Evolutionary conservation across 768 basidiomycete species (phyloP), one percentile per base, ranked within the genome.

Genomic region (Mycena rosella): DNA sequence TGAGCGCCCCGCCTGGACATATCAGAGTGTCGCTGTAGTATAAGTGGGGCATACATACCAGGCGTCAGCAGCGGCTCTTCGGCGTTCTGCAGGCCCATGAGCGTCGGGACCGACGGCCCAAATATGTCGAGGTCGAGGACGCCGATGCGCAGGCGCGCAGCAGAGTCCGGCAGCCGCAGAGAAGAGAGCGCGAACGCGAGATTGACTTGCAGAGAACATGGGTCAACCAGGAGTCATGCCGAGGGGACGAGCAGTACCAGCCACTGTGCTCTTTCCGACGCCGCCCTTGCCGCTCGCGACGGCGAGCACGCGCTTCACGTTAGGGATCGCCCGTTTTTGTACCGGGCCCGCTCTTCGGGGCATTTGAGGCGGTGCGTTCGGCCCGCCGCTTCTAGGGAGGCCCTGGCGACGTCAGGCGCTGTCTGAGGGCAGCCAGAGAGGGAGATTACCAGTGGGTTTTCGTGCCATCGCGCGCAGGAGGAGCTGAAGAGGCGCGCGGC

Each of bases 251-350:
- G 27, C 15, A 61, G 40, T 68, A 96, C 96, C 92, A 62, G 96
- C 94, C 34, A 98, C 84, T 0, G 96, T 98, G 68, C 94, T 96
- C 80, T 98, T 99, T 20, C 96, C 96, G 20, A 98, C 96, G 2
- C 96, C 96, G 27, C 97, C 97, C 75, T 98, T 98, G 6, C 96
- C 96, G 70, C 93, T 95, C 10, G 96, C 93, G 0, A 98, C 95
- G 2, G 88, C 91, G 5, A 98, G 75, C 18, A 96, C 89, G 68
- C 90, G 89, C 72, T 90, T 89, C 9, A 96, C 96, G 72, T 97
- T 82, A 1, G 90, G 85, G 55, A 94, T 88, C 0, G 81, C 74
- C 36, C 88, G 79, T 76, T 89, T 91, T 65, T 82, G 78, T 27
- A 87, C 82, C 1, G 84, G 83, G 4, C 85, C 87, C 1, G 84